phyloP scores from a whole-genome alignment of 225 moss, liverwort and hornwort genomes.

The Neckera pumila region DNA sequence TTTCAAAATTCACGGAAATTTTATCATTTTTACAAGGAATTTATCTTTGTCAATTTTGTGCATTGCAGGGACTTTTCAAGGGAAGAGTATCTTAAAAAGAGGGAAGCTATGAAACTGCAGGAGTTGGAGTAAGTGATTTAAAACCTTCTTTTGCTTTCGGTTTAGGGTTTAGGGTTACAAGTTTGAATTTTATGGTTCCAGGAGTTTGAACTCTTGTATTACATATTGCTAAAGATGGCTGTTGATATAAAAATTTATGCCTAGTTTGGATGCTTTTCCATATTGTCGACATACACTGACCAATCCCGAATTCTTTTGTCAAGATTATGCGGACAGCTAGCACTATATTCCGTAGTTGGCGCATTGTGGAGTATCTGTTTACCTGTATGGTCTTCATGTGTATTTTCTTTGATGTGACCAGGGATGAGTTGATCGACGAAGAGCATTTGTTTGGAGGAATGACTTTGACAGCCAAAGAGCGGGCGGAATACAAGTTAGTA shows the following conservation, averaged over 20 bases:
- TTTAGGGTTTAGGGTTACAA: not conserved
- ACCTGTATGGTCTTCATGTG: not conserved
- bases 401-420: slow-evolving; percentile 5
- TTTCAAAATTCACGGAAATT: not conserved
- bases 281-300: not conserved
- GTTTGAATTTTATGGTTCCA: not conserved
- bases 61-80: slow-evolving; percentile 32
- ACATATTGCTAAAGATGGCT: not conserved
- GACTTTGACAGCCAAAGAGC: slow-evolving; percentile 40
- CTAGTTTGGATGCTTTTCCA: not conserved
- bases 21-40: not conserved
- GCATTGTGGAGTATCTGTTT: not conserved
- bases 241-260: not conserved
- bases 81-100: slow-evolving; percentile 48
- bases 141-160: not conserved
- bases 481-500: slow-evolving; percentile 29
- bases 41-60: not conserved
- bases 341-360: not conserved
- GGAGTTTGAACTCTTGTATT: not conserved
- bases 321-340: not conserved
- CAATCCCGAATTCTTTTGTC: not conserved
- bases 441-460: slow-evolving; percentile 42
- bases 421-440: slow-evolving; percentile 55
- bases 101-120: slow-evolving; percentile 48
- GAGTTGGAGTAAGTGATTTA: slow-evolving; percentile 35